Evolutionary conservation across 2,329 filamentous ascomycete genomes (phyloP), one percentile per base, ranked within the genome.

Genomic region (Trichoderma endophyticum): DNA sequence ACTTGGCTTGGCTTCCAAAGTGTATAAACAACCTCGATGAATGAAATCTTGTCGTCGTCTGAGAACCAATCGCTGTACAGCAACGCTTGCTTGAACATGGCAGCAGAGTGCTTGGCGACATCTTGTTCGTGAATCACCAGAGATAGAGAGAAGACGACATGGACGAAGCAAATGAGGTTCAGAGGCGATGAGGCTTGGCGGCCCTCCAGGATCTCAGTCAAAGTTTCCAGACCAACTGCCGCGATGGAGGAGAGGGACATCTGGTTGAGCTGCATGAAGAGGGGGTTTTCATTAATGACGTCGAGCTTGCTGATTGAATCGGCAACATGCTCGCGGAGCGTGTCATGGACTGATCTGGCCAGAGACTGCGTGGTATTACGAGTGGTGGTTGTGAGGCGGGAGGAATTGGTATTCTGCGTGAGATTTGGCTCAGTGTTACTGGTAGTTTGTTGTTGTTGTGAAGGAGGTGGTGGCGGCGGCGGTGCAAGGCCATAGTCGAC

Each of bases 101-200:
- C 77, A 18, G 77, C 79, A 28, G 80, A 82, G 63, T 80, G 81
- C 8, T 71, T 72, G 12, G 75, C 63, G 6, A 83, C 78, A 34
- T 83, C 81, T 65, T 83, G 80, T 75, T 83, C 83, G 69, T 86
- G 81, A 6, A 86, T 75, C 15, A 86, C 80, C 11, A 87, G 74
- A 4, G 84, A 86, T 48, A 88, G 81, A 14, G 86, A 84, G 73
- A 87, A 88, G 28, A 85, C 79, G 24, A 88, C 73, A 70, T 89
- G 86, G 36, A 87, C 76, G 73, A 88, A 85, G 75, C 86, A 88
- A 2, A 89, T 75, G 3, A 83, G 81, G 32, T 86, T 81, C 32
- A 85, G 75, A 4, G 86, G 80, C 1, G 83, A 82, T 3, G 78
- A 76, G 0, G 80, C 77, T 7, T 78, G 77, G n/a, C 75, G 75